Evolutionary conservation across 495 filamentous ascomycete species (phyloP).

Genomic region (Filosporella fistucella): DNA sequence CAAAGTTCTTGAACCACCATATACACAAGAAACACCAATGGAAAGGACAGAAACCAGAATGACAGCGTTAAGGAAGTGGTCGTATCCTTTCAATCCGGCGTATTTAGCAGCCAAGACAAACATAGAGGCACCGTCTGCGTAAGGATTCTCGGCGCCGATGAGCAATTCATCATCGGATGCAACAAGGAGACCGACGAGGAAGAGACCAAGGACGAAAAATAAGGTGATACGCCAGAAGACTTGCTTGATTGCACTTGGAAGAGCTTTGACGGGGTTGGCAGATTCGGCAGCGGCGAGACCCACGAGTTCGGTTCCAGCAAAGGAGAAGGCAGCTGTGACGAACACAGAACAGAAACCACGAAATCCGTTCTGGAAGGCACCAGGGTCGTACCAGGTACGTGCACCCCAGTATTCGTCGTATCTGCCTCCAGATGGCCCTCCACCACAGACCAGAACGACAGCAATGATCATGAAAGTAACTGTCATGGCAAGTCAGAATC

Average conservation of each 20-base stretch:
- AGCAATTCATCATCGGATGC: constrained; percentile 61
- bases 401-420: constrained; percentile 55
- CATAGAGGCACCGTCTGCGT: constrained; percentile 59
- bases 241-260: constrained; percentile 85
- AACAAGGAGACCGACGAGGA: constrained; percentile 70
- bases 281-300: constrained; percentile 88
- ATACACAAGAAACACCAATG: constrained; percentile 83
- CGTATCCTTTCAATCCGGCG: constrained; percentile 72
- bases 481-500: not conserved
- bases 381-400: constrained; percentile 60
- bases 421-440: constrained; percentile 23
- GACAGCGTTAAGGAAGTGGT: constrained; percentile 84
- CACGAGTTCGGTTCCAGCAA: constrained; percentile 90
- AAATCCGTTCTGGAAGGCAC: constrained; percentile 89
- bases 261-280: constrained; percentile 79
- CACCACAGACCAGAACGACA: constrained; percentile 50
- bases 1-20: constrained; percentile 81
- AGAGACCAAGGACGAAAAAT: constrained; percentile 76
- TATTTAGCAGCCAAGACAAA: constrained; percentile 86
- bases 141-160: constrained; percentile 44
- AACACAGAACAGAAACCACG: constrained; percentile 92
- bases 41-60: constrained; percentile 88
- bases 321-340: constrained; percentile 89
- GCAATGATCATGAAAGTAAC: constrained; percentile 57
- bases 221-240: constrained; percentile 96